phyloP scores from a whole-genome alignment of 2,329 filamentous ascomycete species.

The Taxawa tesnikishii region DNA sequence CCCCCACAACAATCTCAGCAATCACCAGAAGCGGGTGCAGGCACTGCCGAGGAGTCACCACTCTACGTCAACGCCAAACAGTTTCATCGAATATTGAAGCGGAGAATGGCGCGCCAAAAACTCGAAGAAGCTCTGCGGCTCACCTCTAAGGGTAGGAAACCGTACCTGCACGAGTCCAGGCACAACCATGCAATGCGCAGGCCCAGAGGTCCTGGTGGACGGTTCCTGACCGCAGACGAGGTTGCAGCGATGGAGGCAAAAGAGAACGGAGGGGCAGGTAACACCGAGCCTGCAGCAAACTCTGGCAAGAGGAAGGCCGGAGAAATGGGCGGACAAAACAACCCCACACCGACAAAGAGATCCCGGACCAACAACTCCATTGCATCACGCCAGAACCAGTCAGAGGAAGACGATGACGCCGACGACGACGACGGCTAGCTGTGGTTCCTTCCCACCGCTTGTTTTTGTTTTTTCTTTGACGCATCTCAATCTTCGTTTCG shows the following conservation, averaged over 20 bases:
- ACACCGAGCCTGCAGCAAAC: slow-evolving; percentile 11
- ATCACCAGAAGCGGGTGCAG: slow-evolving; percentile 62
- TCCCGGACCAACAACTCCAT: slow-evolving; percentile 14
- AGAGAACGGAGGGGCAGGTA: slow-evolving; percentile 20
- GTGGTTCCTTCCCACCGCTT: neutral
- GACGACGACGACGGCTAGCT: slow-evolving; percentile 20
- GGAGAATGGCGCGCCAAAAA: slow-evolving; percentile 82
- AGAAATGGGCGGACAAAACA: slow-evolving; percentile 16
- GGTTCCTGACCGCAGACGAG: slow-evolving; percentile 93
- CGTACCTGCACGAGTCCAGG: slow-evolving; percentile 91
- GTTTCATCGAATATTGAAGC: slow-evolving; percentile 92
- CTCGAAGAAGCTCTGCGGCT: slow-evolving; percentile 84
- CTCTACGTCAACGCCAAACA: slow-evolving; percentile 98
- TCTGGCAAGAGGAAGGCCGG: slow-evolving; percentile 38
- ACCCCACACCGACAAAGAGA: slow-evolving; percentile 9
- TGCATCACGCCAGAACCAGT: slow-evolving; percentile 15
- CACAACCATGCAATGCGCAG: slow-evolving; percentile 98
- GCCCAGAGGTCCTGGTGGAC: slow-evolving; percentile 82
- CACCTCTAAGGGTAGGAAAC: slow-evolving; percentile 90
- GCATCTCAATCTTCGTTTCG: too few relatives aligned
- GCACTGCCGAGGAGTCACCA: slow-evolving; percentile 74
- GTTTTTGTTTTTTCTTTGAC: too few relatives aligned
- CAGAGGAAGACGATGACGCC: slow-evolving; percentile 18
- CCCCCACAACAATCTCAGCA: slow-evolving; percentile 51
- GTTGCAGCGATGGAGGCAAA: slow-evolving; percentile 60